Base-by-base conservation (phyloP, 2,329 filamentous ascomycete species). In the Stromatinia cepivora region DNA sequence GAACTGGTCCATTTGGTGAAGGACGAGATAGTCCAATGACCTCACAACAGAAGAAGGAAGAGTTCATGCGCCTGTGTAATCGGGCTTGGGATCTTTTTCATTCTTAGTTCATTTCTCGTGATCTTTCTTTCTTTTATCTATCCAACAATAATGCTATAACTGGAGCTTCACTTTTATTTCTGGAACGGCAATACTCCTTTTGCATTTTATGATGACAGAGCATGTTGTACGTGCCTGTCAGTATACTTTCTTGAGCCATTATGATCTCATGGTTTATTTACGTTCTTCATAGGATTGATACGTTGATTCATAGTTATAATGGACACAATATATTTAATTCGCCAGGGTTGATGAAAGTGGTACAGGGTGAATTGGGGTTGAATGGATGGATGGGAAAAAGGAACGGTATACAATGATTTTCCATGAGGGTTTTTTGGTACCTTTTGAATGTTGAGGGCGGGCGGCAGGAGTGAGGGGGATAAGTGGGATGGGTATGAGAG, bases 41-140 rank as follows among this genome's bases (percentile, higher is more conserved):
- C 8, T 90, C 92, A 79, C 86, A 88, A 75, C 90, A 87, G 77
- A 98, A 98, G 87, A 93, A 93, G 78, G 93, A 97, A 56, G 93
- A 97, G 79, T 99, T 99, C 78, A 83, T 99, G 73, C 84, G 87
- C 69, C 82, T 98, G 63, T 97, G 94, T 79, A 89, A 92, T 74
- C 86, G 92, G 77, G 95, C 95, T 11, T 99, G 95, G 95, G 95
- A 99, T 82, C 81, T 99, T 39, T 97, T 98, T 81, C 95, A 98
- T 83, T 97, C 93, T 72, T 97, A 48, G 50, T 25, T 53, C 28
- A 31, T 52, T 56, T 58, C 28, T 31, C 28, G 63, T 52, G 31
- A 36, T 50, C 17, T 50, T 36, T 22, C 36, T 62, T 46, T 17
- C 45, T 62, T 62, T 50, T 20, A 8, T 62, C 59, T 36, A 50